Base-by-base conservation (phyloP, 2,329 filamentous ascomycete genomes). In the Aspergillus sp. region DNA sequence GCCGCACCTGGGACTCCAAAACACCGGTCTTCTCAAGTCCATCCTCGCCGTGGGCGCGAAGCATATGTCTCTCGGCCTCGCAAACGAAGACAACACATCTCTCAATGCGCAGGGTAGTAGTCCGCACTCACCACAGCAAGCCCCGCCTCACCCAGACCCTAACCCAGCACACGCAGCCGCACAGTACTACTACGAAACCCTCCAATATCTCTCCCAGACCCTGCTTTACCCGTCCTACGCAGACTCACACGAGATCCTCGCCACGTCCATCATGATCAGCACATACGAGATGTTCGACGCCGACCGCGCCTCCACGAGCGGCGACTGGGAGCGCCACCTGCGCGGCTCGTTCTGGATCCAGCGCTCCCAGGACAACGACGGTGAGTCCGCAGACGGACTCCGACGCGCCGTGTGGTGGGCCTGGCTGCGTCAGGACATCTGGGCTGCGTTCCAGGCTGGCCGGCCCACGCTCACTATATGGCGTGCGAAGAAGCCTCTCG, bases 321-420 rank as follows among this genome's bases (percentile, higher is more conserved):
- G 81, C 68, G 79, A 76, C 43, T 87, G 85, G 85, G 82, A 87
- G 59, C 74, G 82, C 3, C 85, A 88, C 64, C 72, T 87, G 0
- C 82, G 85, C 64, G 85, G 85, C 0, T 83, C 86, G 0, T 88
- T 87, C 62, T 86, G 84, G 82, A 87, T 87, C 15, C 81, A 86
- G 57, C 74, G 84, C 13, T 84, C 81, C 0, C 83, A 85, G 48
- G 78, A 84, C 49, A 84, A 85, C 51, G 79, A 87, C 53, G 85
- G 83, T 2, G 83, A 83, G 51, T 81, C 79, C 0, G 78, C 79
- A 0, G 82, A 56, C n/a, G 57, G 83, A 0, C 73, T 87, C 0
- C 75, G 81, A 42, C 79, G 81, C 61, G 81, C 83, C 0, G 81
- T 83, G 0, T 87, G 85, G 85, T 88, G 85, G 85, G 80, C 81